Evolutionary conservation across 352 stramenopile species (phyloP).

Genomic region (Globisporangium sylvaticum): DNA sequence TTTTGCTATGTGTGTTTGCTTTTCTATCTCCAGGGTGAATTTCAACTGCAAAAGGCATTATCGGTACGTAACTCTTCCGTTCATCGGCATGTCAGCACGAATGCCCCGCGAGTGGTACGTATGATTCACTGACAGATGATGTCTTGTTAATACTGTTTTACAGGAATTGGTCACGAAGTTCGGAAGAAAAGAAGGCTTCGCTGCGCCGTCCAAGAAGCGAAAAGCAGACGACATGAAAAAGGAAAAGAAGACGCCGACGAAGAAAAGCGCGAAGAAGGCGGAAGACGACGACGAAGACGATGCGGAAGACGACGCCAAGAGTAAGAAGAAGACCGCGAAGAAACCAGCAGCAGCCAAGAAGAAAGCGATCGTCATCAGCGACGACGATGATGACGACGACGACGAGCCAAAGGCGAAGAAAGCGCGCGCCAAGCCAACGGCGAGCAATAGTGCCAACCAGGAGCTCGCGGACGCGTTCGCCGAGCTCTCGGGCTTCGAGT

Average conservation of each 20-base stretch:
- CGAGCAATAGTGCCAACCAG: constrained; percentile 63
- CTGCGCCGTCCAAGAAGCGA: constrained; percentile 51
- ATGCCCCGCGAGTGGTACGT: not conserved
- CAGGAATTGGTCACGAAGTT: constrained; percentile 84
- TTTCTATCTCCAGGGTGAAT: constrained; percentile 44
- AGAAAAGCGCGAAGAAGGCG: constrained; percentile 17
- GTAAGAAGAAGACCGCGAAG: constrained; percentile 29
- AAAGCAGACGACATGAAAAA: constrained; percentile 35
- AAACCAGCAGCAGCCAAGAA: constrained; percentile 17
- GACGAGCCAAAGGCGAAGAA: constrained; percentile 56
- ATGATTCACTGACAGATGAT: not conserved
- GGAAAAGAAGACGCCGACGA: constrained; percentile 20
- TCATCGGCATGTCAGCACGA: not conserved
- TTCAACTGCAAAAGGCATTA: constrained; percentile 66
- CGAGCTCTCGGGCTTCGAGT: constrained; percentile 85
- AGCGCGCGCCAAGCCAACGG: constrained; percentile 34
- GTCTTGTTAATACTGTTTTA: not conserved
- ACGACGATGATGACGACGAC: constrained; percentile 33
- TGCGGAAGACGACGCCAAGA: constrained; percentile 2
- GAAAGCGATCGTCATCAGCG: constrained; percentile 15
- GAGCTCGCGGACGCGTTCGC: constrained; percentile 65
- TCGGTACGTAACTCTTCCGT: constrained; percentile 25
- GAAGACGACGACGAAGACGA: not conserved
- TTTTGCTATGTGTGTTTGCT: not conserved
- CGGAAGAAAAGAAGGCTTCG: constrained; percentile 33